Evolutionary conservation across 345 rosid species (phyloP).

Genomic region (Carallia brachiata): DNA sequence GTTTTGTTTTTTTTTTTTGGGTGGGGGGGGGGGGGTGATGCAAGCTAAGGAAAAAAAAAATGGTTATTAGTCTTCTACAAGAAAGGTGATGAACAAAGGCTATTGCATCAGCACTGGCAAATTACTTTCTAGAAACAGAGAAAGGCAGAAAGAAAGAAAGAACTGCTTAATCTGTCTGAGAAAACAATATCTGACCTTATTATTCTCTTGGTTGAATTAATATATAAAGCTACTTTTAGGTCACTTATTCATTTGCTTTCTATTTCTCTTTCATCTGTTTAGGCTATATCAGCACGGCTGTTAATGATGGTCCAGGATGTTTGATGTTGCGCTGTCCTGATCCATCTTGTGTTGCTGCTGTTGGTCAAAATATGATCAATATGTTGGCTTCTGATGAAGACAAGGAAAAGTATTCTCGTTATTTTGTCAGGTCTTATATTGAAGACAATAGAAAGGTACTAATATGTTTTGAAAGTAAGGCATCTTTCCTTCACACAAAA

Average conservation of each 20-base stretch:
- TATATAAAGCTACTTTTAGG: background rate
- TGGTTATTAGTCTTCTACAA: no score
- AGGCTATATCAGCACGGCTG: conserved; percentile 38
- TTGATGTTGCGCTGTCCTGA: conserved; percentile 41
- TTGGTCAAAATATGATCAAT: conserved; percentile 37
- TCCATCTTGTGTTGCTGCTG: conserved; percentile 38
- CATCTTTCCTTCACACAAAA: background rate
- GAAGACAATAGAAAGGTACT: conserved; percentile 36
- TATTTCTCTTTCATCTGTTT: background rate
- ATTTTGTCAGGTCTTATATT: conserved; percentile 34
- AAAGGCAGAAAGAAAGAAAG: no score
- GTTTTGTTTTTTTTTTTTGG: no score
- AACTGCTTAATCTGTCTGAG: no score
- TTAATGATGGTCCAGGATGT: conserved; percentile 44
- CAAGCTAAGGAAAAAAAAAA: no score
- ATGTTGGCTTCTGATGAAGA: conserved; percentile 28
- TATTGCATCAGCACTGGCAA: no score
- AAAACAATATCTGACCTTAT: background rate
- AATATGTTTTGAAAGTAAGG: conserved; percentile 3
- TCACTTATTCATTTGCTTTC: background rate
- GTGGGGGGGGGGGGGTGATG: no score
- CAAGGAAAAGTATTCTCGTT: conserved; percentile 27
- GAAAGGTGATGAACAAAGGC: no score
- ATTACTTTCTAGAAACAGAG: no score
- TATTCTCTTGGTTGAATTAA: background rate